phyloP scores from a whole-genome alignment of 495 filamentous ascomycete species.

The Aspergillus coremiiformis region DNA sequence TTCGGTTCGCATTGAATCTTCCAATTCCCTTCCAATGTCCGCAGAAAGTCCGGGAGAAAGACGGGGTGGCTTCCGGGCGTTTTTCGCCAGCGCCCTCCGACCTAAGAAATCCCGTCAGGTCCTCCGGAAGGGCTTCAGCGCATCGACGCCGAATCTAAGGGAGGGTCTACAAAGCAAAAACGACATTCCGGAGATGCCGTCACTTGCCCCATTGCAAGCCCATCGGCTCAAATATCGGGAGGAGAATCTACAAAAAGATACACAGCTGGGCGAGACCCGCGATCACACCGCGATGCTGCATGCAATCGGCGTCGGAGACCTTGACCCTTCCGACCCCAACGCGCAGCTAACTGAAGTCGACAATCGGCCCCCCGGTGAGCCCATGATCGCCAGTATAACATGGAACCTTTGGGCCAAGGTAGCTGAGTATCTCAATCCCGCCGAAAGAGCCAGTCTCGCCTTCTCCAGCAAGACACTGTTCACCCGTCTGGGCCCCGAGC shows the following conservation, averaged over 20 bases:
- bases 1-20: background rate
- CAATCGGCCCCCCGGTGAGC: constrained; percentile 34
- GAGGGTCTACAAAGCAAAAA: constrained; percentile 15
- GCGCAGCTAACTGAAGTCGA: constrained; percentile 13
- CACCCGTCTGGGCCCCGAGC: constrained; percentile 28
- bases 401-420: constrained; percentile 38
- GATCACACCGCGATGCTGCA: constrained; percentile 46
- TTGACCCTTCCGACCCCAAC: constrained; percentile 20
- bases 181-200: constrained; percentile 30
- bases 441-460: constrained; percentile 41
- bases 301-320: constrained; percentile 35
- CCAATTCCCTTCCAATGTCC: constrained; percentile 21
- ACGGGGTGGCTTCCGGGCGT: constrained; percentile 25
- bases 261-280: constrained; percentile 41
- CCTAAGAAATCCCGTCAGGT: constrained; percentile 43
- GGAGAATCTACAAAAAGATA: constrained; percentile 28
- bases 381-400: constrained; percentile 37
- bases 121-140: constrained; percentile 33
- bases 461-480: constrained; percentile 41
- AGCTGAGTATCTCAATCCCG: constrained; percentile 31
- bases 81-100: constrained; percentile 31
- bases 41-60: constrained; percentile 30
- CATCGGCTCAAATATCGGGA: constrained; percentile 36
- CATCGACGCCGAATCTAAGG: constrained; percentile 27
- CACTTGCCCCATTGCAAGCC: constrained; percentile 30